Evolutionary conservation across 371 early-diverging fungal genomes (phyloP).

Genomic region (Rhizomucor miehei): DNA sequence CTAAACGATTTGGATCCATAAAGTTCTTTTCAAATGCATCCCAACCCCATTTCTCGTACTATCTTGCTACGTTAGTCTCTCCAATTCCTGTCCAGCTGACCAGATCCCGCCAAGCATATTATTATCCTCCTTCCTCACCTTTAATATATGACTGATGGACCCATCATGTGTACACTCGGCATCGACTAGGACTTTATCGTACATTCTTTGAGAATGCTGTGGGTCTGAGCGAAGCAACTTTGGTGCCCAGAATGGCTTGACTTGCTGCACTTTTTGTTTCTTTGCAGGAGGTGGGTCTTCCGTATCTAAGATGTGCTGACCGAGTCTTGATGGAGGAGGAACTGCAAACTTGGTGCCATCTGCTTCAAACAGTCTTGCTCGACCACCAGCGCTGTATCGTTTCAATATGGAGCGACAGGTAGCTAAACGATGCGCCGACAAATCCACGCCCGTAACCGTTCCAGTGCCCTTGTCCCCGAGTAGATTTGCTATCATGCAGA

Average conservation of each 20-base stretch:
- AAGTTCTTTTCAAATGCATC: slow-evolving; percentile 68
- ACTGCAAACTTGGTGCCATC: slow-evolving; percentile 85
- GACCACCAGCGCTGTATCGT: slow-evolving; percentile 60
- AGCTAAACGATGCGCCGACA: slow-evolving; percentile 69
- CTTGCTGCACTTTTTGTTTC: slow-evolving; percentile 8
- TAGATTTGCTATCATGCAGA: slow-evolving; percentile 76
- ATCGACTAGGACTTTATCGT: slow-evolving; percentile 91
- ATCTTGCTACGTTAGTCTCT: not conserved
- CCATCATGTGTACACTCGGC: slow-evolving; percentile 98
- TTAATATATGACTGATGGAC: slow-evolving; percentile 82
- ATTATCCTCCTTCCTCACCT: slow-evolving; percentile 31
- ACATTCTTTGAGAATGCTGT: slow-evolving; percentile 47
- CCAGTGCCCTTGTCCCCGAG: slow-evolving; percentile 60
- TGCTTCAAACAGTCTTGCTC: slow-evolving; percentile 60
- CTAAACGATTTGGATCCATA: slow-evolving; percentile 57
- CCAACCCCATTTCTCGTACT: slow-evolving; percentile 74
- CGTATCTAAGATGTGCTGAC: slow-evolving; percentile 4
- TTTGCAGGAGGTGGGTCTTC: slow-evolving; percentile 8
- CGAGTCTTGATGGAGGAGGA: slow-evolving; percentile 61
- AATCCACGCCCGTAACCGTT: slow-evolving; percentile 91
- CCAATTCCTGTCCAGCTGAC: not conserved
- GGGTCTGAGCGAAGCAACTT: slow-evolving; percentile 62
- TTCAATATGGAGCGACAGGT: slow-evolving; percentile 68
- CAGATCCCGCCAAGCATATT: not conserved
- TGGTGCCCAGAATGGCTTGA: slow-evolving; percentile 78